Percentiles rank a stretch among this genome's conserved stretches.
Evolutionary conservation across 371 early-diverging fungal genomes (phyloP).

Genomic region (Saksenaea oblongispora): DNA sequence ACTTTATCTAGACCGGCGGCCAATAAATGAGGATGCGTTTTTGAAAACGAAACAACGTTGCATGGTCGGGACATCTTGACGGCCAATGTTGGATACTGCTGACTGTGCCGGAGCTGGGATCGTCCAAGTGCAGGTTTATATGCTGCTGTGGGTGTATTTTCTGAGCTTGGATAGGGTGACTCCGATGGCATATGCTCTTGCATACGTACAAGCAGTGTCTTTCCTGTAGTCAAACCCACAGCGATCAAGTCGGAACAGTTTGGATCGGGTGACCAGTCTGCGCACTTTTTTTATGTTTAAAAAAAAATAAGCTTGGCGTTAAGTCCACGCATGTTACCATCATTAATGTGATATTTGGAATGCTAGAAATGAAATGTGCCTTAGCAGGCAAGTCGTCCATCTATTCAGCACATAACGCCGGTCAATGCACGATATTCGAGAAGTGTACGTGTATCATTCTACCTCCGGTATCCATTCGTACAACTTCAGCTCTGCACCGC

Average conservation of each 20-base stretch:
- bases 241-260: slow-evolving; percentile 67
- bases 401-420: slow-evolving; percentile 22
- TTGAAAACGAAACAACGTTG: slow-evolving; percentile 73
- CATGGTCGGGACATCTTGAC: slow-evolving; percentile 69
- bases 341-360: slow-evolving; percentile 62
- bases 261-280: slow-evolving; percentile 78
- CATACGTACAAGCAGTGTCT: slow-evolving; percentile 62
- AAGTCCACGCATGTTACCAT: slow-evolving; percentile 44
- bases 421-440: neutral
- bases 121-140: neutral
- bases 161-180: slow-evolving; percentile 1
- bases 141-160: neutral
- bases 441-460: slow-evolving; percentile 1
- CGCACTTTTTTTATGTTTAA: slow-evolving; percentile 56
- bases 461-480: slow-evolving; percentile 71
- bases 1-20: slow-evolving; percentile 78
- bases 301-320: neutral
- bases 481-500: slow-evolving; percentile 66
- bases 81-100: slow-evolving; percentile 53
- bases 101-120: slow-evolving; percentile 14
- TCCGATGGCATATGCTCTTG: slow-evolving; percentile 37
- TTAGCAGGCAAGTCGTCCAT: slow-evolving; percentile 46
- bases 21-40: slow-evolving; percentile 59
- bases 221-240: slow-evolving; percentile 72
- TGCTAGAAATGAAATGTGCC: slow-evolving; percentile 57